phyloP scores from a whole-genome alignment of 179 eudicot genomes.

The Pouteria campechiana region DNA sequence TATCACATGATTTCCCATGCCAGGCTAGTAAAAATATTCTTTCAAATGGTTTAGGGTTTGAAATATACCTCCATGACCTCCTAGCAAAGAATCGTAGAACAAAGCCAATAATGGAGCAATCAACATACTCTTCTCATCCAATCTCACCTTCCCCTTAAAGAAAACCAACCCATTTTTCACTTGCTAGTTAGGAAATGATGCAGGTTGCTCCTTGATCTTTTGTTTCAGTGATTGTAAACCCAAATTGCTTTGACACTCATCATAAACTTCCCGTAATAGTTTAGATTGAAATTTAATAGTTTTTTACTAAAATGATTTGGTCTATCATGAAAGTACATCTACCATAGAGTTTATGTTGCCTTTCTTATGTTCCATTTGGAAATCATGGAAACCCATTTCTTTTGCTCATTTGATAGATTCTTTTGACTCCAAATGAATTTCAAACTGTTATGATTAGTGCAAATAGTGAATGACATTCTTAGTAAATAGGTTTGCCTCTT shows the following conservation, averaged over 20 bases:
- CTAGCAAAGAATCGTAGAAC: background rate
- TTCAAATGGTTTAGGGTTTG: background rate
- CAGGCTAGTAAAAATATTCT: background rate
- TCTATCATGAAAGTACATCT: background rate
- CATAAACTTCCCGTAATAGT: background rate
- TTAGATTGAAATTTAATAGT: background rate
- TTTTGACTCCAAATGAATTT: background rate
- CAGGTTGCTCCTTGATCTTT: too few species aligned
- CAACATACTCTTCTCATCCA: too few species aligned
- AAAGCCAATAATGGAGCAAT: background rate
- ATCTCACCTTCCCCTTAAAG: too few species aligned
- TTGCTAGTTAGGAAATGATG: too few species aligned
- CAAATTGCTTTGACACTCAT: too few species aligned
- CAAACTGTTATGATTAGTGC: background rate
- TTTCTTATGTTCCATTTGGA: background rate
- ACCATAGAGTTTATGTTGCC: background rate
- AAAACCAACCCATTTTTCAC: too few species aligned
- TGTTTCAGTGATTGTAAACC: background rate
- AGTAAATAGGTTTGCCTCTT: background rate
- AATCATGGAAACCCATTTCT: background rate
- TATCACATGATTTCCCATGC: background rate
- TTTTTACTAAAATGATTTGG: background rate
- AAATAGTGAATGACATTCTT: background rate
- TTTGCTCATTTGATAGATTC: background rate
- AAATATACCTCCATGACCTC: constrained; percentile 1